Evolutionary conservation across 2,329 filamentous ascomycete species (phyloP).

Genomic region (Beauveria medogensis): DNA sequence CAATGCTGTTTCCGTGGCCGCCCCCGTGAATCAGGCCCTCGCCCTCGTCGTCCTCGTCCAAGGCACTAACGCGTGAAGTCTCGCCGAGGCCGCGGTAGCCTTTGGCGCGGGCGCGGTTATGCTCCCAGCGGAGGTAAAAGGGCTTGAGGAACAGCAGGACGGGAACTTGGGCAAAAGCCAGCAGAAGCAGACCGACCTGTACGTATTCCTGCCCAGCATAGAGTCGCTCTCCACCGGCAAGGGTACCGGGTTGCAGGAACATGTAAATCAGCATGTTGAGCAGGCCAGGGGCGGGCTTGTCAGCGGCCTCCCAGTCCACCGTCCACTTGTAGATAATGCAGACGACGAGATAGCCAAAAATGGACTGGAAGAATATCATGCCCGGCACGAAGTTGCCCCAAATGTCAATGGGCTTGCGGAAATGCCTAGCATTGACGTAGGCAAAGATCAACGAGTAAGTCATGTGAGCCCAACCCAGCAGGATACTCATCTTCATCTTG

Average conservation of each 20-base stretch:
- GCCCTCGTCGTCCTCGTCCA: slow-evolving; percentile 80
- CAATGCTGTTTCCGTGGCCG: slow-evolving; percentile 46
- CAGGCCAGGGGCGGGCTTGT: slow-evolving; percentile 69
- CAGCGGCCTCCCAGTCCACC: slow-evolving; percentile 65
- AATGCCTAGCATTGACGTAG: slow-evolving; percentile 88
- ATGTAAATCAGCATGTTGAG: slow-evolving; percentile 99
- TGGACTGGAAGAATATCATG: slow-evolving; percentile 99
- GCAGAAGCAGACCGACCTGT: slow-evolving; percentile 68
- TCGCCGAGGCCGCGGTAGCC: slow-evolving; percentile 94
- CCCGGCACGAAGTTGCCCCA: slow-evolving; percentile 96
- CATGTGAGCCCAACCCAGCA: slow-evolving; percentile 97
- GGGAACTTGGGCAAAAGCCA: slow-evolving; percentile 82
- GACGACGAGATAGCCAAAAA: slow-evolving; percentile 92
- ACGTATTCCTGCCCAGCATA: slow-evolving; percentile 71
- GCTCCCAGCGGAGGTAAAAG: slow-evolving; percentile 86
- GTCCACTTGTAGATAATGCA: slow-evolving; percentile 97
- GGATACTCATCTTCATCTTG: slow-evolving; percentile 99
- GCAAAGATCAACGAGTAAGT: slow-evolving; percentile 94
- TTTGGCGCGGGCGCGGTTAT: slow-evolving; percentile 78
- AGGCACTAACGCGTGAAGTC: slow-evolving; percentile 75
- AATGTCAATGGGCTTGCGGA: slow-evolving; percentile 90
- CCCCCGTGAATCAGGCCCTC: slow-evolving; percentile 38
- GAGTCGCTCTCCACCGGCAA: slow-evolving; percentile 51
- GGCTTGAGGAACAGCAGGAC: slow-evolving; percentile 91
- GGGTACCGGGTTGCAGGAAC: slow-evolving; percentile 80